These are phyloP conservation scores for Leptoxyphium fumago DNA, from an alignment of 2,329 filamentous ascomycete genomes.

Conservation along the genomic window DNA sequence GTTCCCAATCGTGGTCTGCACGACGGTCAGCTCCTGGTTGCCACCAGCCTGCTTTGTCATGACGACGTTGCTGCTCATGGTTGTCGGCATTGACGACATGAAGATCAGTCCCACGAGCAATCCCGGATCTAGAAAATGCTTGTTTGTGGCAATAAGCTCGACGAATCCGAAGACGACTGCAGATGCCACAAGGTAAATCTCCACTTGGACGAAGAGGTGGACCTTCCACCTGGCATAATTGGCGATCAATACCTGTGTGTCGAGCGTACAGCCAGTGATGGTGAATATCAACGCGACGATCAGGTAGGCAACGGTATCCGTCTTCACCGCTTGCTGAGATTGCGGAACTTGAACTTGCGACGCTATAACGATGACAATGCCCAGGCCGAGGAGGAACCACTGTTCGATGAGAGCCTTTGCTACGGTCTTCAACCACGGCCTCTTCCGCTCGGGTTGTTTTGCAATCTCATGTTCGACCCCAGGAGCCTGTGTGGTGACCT, in stretches of 20 bases:
- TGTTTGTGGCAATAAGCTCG: constrained; percentile 35
- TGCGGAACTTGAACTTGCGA: constrained; percentile 41
- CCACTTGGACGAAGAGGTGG: constrained; percentile 51
- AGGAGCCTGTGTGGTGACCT: not conserved
- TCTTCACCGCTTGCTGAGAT: constrained; percentile 36
- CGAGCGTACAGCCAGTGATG: constrained; percentile 54
- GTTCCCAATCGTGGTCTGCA: constrained; percentile 58
- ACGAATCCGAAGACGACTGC: constrained; percentile 44
- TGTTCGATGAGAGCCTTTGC: constrained; percentile 22
- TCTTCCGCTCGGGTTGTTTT: not conserved
- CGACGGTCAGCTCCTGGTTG: constrained; percentile 31
- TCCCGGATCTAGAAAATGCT: constrained; percentile 43
- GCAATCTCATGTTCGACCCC: not conserved
- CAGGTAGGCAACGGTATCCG: constrained; percentile 46
- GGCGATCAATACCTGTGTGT: constrained; percentile 43
- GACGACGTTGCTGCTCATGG: constrained; percentile 58
- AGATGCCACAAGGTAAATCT: constrained; percentile 52
- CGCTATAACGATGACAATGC: constrained; percentile 36
- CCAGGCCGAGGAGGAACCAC: constrained; percentile 52
- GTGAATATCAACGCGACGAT: constrained; percentile 56
- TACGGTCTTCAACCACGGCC: not conserved
- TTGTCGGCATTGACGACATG: constrained; percentile 54
- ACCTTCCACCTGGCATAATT: constrained; percentile 54
- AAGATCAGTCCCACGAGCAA: constrained; percentile 55
- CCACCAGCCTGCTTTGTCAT: constrained; percentile 57